Evolutionary conservation across 2,329 filamentous ascomycete species (phyloP).

Genomic region (Penicillium crustosum): DNA sequence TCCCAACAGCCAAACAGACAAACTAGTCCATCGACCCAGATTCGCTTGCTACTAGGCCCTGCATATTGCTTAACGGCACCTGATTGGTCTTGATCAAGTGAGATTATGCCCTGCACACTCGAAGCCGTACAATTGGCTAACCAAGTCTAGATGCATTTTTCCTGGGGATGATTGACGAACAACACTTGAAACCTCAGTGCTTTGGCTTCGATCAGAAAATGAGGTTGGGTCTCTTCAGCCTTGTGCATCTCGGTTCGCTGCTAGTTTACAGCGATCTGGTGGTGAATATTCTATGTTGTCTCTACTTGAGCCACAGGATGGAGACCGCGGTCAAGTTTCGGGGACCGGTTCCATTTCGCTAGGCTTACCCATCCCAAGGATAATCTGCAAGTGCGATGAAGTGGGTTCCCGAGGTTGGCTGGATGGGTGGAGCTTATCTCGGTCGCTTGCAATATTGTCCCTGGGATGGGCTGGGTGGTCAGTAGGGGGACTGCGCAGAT

Average conservation of each 20-base stretch:
- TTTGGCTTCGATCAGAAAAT: background rate
- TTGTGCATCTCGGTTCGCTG: background rate
- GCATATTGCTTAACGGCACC: background rate
- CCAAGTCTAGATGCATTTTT: background rate
- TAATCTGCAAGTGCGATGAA: background rate
- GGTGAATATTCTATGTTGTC: background rate
- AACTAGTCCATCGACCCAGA: too few relatives aligned
- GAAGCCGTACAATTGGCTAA: background rate
- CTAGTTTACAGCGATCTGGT: too few relatives aligned
- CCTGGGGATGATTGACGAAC: background rate
- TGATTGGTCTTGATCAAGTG: too few relatives aligned
- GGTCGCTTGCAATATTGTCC: background rate
- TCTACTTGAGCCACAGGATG: background rate
- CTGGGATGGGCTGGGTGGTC: background rate
- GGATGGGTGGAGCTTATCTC: background rate
- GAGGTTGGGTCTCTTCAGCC: too few relatives aligned
- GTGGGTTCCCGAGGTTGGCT: background rate
- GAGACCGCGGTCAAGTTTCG: background rate
- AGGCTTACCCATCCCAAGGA: background rate
- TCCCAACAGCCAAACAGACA: background rate
- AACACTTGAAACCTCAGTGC: background rate
- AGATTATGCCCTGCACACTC: background rate
- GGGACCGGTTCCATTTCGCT: background rate
- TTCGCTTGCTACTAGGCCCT: background rate
- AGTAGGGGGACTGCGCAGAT: background rate